Evolutionary conservation across 2,329 filamentous ascomycete genomes (phyloP).

Genomic region (Aspergillus jensenii): DNA sequence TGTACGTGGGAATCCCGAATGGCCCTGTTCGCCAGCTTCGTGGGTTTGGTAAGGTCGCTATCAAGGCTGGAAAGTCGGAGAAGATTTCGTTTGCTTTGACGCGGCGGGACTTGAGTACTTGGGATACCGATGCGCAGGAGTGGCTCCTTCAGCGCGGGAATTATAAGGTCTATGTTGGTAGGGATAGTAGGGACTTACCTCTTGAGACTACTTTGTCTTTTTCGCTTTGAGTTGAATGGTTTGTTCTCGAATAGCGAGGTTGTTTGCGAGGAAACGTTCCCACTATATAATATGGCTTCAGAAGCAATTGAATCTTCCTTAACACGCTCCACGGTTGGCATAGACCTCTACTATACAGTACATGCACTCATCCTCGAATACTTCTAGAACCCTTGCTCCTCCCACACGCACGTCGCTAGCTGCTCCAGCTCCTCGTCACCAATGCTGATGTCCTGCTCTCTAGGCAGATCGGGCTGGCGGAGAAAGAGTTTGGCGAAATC

Average conservation of each 20-base stretch:
- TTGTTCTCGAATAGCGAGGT: too few relatives aligned
- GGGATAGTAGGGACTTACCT: conserved; percentile 23
- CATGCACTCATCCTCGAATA: too few relatives aligned
- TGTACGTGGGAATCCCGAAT: conserved; percentile 49
- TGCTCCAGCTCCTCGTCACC: background rate
- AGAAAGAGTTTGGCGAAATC: background rate
- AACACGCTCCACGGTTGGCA: too few relatives aligned
- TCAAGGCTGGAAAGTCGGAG: conserved; percentile 42
- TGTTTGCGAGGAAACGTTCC: rapidly evolving
- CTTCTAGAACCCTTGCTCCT: background rate
- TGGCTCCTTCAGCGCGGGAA: conserved; percentile 19
- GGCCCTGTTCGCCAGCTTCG: conserved; percentile 43
- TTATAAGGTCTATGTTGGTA: conserved; percentile 25
- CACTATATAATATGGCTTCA: too few relatives aligned
- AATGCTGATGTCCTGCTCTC: background rate
- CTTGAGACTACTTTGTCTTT: background rate
- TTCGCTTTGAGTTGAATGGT: too few relatives aligned
- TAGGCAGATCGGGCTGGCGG: background rate
- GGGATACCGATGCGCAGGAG: conserved; percentile 28
- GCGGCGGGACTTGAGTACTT: conserved; percentile 29
- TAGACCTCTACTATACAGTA: too few relatives aligned
- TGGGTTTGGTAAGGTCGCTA: conserved; percentile 52
- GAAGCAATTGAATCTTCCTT: too few relatives aligned
- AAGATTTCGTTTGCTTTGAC: conserved; percentile 46
- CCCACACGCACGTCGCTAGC: background rate